Conservation (phyloP, 257 asterid genomes). For the Oldenlandia corymbosa region DNA sequence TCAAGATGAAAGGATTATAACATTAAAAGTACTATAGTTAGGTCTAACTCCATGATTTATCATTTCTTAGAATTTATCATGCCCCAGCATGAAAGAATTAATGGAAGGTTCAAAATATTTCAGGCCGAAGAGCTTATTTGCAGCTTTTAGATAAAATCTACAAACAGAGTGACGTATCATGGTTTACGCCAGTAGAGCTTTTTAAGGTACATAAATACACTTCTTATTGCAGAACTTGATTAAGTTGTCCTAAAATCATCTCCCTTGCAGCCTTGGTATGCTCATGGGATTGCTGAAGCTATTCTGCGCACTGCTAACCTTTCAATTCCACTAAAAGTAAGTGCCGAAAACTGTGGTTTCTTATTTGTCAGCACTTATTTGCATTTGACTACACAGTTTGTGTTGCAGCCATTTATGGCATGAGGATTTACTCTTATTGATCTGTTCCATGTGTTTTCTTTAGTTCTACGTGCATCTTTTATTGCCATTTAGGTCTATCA, state of each 20-base stretch:
- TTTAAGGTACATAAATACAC: constrained; percentile 55
- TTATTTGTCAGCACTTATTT: neutral
- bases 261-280: constrained; percentile 88
- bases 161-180: constrained; percentile 82
- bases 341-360: constrained; percentile 17
- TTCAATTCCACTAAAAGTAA: constrained; percentile 83
- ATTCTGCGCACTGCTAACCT: constrained; percentile 82
- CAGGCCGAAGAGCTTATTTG: constrained; percentile 84
- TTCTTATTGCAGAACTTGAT: neutral
- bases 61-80: neutral
- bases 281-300: constrained; percentile 96
- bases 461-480: neutral
- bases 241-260: neutral
- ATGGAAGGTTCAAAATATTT: constrained; percentile 10
- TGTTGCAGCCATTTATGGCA: neutral
- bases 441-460: too few relatives aligned
- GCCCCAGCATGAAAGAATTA: neutral
- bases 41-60: neutral
- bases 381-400: neutral
- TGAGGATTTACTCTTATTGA: neutral
- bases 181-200: constrained; percentile 99
- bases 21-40: neutral
- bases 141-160: constrained; percentile 75
- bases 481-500: neutral
- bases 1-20: neutral